Percentiles rank a stretch among this genome's conserved stretches.
phyloP scores from a whole-genome alignment of 805 yeast species.

The Yarrowia osloensis region DNA sequence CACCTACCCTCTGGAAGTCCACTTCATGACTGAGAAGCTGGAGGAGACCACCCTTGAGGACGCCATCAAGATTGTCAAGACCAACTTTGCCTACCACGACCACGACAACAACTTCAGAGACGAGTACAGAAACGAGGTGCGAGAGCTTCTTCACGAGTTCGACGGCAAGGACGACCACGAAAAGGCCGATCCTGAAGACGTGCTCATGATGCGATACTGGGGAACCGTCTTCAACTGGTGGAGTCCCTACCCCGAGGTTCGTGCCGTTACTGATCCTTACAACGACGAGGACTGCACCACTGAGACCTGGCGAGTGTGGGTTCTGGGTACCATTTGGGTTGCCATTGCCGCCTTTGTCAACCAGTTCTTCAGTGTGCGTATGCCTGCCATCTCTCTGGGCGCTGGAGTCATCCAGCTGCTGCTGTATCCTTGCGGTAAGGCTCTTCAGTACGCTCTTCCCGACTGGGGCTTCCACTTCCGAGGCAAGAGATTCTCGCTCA shows the following conservation, averaged over 20 bases:
- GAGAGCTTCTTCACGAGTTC: conserved; percentile 4
- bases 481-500: conserved; percentile 50
- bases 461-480: conserved; percentile 47
- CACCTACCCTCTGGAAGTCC: conserved; percentile 32
- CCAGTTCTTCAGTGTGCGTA: conserved; percentile 52
- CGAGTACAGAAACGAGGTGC: conserved; percentile 39
- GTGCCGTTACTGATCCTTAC: conserved; percentile 49
- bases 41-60: conserved; percentile 44
- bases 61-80: conserved; percentile 46
- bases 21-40: conserved; percentile 49
- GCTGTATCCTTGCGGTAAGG: conserved; percentile 57
- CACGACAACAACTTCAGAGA: conserved; percentile 53
- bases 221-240: conserved; percentile 40
- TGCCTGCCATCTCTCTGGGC: conserved; percentile 53
- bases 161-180: not conserved
- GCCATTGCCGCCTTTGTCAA: conserved; percentile 53
- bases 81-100: conserved; percentile 47
- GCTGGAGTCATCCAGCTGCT: conserved; percentile 57
- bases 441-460: conserved; percentile 28
- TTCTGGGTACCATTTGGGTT: conserved; percentile 54
- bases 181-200: not conserved
- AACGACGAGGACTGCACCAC: conserved; percentile 52
- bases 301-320: conserved; percentile 57
- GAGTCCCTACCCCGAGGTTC: conserved; percentile 56
- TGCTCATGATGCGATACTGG: conserved; percentile 23